Percentiles rank a stretch among this genome's conserved stretches.
Evolutionary conservation across 129 eudicot genomes (phyloP).

Genomic region (Centrapalus pauciflorus): DNA sequence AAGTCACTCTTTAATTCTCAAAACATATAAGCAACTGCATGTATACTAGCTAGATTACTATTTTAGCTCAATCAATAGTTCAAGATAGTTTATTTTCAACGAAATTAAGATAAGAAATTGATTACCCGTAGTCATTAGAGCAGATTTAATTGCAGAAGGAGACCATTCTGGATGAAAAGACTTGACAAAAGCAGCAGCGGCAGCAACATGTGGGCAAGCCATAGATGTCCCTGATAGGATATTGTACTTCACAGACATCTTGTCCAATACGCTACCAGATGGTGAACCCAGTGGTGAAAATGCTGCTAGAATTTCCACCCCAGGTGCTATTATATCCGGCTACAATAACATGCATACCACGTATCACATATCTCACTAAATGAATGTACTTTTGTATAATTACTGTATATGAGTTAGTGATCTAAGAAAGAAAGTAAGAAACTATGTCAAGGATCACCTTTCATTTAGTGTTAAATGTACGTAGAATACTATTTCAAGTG

Average conservation of each 20-base stretch:
- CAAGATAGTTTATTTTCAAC: no score
- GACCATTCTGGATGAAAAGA: constrained; percentile 33
- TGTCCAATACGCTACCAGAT: neutral
- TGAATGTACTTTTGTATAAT: no score
- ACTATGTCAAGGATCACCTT: no score
- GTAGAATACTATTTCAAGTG: neutral
- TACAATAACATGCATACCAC: neutral
- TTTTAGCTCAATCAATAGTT: no score
- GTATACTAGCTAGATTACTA: no score
- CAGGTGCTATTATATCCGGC: constrained; percentile 37
- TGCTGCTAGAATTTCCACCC: constrained; percentile 15
- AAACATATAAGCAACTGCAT: no score
- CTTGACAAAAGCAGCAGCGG: constrained; percentile 28
- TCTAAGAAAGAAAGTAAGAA: no score
- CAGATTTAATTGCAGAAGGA: constrained; percentile 32
- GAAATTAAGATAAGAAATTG: neutral
- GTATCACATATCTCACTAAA: neutral
- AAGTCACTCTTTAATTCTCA: no score
- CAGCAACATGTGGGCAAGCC: constrained; percentile 32
- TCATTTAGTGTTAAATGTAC: no score
- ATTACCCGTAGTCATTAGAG: constrained; percentile 39
- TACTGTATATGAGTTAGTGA: neutral
- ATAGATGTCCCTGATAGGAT: constrained; percentile 30
- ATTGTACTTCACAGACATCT: constrained; percentile 1
- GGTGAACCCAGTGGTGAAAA: constrained; percentile 11